phyloP scores from a whole-genome alignment of 805 yeast genomes.

The Wickerhamiella domercqiae region DNA sequence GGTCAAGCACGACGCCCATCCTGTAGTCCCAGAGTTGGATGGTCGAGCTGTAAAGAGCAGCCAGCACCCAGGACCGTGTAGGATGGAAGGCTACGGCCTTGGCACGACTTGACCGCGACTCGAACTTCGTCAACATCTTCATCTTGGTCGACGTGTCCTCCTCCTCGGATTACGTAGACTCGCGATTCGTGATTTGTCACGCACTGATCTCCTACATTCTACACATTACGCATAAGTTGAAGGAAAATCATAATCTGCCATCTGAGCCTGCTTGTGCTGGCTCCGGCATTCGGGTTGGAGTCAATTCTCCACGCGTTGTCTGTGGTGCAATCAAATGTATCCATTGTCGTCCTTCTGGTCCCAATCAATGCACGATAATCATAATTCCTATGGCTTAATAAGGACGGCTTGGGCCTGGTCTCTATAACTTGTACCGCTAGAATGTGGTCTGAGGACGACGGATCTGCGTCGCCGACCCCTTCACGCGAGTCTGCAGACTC shows the following conservation, averaged over 20 bases:
- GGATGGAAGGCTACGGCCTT: constrained; percentile 97
- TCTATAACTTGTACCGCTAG: no score
- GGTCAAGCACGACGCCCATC: constrained; percentile 93
- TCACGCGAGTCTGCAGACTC: no score
- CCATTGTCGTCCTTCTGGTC: no score
- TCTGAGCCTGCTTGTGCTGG: no score
- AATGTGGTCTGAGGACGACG: no score
- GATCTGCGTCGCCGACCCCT: no score
- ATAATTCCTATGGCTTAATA: no score
- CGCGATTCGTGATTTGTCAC: not conserved
- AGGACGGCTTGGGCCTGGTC: no score
- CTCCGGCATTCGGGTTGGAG: no score
- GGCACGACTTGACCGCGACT: constrained; percentile 94
- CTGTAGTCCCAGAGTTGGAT: constrained; percentile 98
- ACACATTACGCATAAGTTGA: not conserved
- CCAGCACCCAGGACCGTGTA: constrained; percentile 86
- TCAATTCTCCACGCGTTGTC: no score
- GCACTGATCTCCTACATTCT: not conserved
- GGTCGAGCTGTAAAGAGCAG: constrained; percentile 92
- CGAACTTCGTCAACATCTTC: constrained; percentile 41
- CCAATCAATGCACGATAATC: no score
- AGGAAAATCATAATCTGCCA: not conserved
- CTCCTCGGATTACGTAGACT: not conserved
- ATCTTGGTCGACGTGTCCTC: constrained; percentile 3
- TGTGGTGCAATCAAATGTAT: no score